phyloP scores from a whole-genome alignment of 2,329 filamentous ascomycete species.

The Aspergillus sojae region DNA sequence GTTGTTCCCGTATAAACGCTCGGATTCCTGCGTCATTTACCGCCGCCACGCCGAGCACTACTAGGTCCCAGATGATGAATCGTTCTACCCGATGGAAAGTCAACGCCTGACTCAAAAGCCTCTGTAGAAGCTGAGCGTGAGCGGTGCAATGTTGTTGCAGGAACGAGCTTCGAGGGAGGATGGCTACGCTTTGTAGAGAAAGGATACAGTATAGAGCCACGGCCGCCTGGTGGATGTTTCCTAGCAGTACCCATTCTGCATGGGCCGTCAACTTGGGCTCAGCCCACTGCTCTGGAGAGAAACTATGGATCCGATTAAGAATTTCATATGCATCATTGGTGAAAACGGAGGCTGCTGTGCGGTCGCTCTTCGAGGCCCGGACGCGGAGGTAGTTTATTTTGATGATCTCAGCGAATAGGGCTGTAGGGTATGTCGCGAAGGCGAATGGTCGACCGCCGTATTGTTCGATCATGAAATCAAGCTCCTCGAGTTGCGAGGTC shows the following conservation, averaged over 20 bases:
- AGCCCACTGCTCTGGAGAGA: conserved; percentile 35
- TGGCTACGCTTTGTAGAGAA: conserved; percentile 38
- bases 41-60: conserved; percentile 41
- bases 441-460: conserved; percentile 21
- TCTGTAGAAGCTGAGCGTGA: conserved; percentile 1
- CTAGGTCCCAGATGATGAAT: conserved; percentile 40
- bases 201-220: conserved; percentile 41
- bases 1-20: conserved; percentile 29
- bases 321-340: conserved; percentile 23
- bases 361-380: conserved; percentile 12
- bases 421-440: conserved; percentile 34
- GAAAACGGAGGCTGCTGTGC: conserved; percentile 1
- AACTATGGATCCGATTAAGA: conserved; percentile 31
- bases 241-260: conserved; percentile 33
- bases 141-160: conserved; percentile 12
- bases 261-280: conserved; percentile 25
- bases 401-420: conserved; percentile 38
- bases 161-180: conserved; percentile 25
- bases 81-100: conserved; percentile 18
- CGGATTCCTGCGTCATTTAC: conserved; percentile 22
- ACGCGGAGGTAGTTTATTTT: conserved; percentile 41
- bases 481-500: conserved; percentile 25
- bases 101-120: conserved; percentile 23
- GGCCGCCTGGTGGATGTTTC: conserved; percentile 34
- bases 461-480: conserved; percentile 28